Evolutionary conservation across 352 stramenopile genomes (phyloP), one percentile per base, ranked within the genome.

Genomic region (Globisporangium paroecandrum): DNA sequence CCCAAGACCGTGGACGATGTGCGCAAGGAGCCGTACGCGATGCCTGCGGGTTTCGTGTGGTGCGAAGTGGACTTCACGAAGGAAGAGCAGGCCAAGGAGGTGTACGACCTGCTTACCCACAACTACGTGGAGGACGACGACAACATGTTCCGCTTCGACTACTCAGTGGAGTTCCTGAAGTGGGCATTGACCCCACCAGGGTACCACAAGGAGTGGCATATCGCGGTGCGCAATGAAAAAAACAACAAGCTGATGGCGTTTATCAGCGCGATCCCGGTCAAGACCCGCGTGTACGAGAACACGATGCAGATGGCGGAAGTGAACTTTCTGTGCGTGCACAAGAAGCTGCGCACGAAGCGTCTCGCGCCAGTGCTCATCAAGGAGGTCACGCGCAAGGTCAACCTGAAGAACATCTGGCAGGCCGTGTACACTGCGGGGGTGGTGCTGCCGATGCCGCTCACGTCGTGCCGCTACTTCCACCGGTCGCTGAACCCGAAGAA

Each of bases 81-180:
- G 69, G 66, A 78, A 13, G 71, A 66, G 0, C 62, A 98, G 36
- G 77, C 65, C 6, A 22, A 96, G 20, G 96, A 99, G 77, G 81
- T 99, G 12, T 99, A 99, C 76, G 92, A 94, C 5, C 75, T 99
- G 38, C 83, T 99, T 4, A 97, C 89, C 12, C 83, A 97, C 69
- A 99, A 99, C 79, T 99, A 99, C 72, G 98, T 99, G 12, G 98
- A 99, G 73, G 98, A 99, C 77, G 97, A 99, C 74, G 97, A 98
- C 78, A 87, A 84, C 70, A 97, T 98, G 72, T 99, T 99, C 86
- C 93, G 98, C 32, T 97, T 98, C 65, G 90, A 96, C 70, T 97
- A 98, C 73, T 93, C 83, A 27, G 68, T 87, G 0, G 77, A 85
- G 20, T 96, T 97, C 41, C 68, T 98, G 24, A 78, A 83, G 65